A percentile compares a stretch with the other conserved stretches of the same genome.
Conservation (phyloP, 768 basidiomycete genomes). For the Tephrocybe sp. region DNA sequence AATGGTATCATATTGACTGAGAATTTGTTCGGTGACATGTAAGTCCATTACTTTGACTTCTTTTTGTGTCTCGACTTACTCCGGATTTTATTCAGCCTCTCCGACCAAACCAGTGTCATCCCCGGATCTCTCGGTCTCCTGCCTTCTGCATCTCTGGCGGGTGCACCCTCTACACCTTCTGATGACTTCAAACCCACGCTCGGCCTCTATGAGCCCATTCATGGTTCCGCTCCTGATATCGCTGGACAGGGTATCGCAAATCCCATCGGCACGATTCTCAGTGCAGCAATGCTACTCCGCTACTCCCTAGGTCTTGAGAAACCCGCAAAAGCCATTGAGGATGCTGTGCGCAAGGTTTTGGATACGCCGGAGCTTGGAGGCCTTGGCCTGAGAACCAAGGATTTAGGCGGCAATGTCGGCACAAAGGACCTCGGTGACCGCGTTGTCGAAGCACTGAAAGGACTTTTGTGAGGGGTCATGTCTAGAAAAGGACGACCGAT, state of each 20-base stretch:
- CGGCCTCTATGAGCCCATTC: conserved; percentile 97
- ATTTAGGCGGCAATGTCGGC: conserved; percentile 75
- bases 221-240: conserved; percentile 93
- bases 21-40: conserved; percentile 98
- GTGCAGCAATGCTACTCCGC: conserved; percentile 87
- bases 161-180: conserved; percentile 67
- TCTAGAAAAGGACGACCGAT: conserved; percentile 1
- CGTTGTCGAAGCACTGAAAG: conserved; percentile 70
- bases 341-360: conserved; percentile 86
- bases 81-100: conserved; percentile 56
- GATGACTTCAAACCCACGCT: conserved; percentile 71
- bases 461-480: conserved; percentile 39
- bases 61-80: not conserved
- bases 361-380: conserved; percentile 72
- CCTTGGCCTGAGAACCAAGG: conserved; percentile 75
- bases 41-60: conserved; percentile 29
- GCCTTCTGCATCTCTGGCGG: conserved; percentile 94
- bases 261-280: conserved; percentile 93
- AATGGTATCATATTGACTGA: conserved; percentile 96
- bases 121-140: conserved; percentile 95
- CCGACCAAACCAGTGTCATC: conserved; percentile 95
- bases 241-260: conserved; percentile 94
- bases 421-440: conserved; percentile 84
- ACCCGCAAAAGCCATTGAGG: conserved; percentile 83
- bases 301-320: conserved; percentile 90